Percentiles rank a stretch among this genome's conserved stretches.
These are phyloP conservation scores for Neodidymelliopsis sp. DNA, from an alignment of 2,329 filamentous ascomycete genomes.

Conservation along the genomic window DNA sequence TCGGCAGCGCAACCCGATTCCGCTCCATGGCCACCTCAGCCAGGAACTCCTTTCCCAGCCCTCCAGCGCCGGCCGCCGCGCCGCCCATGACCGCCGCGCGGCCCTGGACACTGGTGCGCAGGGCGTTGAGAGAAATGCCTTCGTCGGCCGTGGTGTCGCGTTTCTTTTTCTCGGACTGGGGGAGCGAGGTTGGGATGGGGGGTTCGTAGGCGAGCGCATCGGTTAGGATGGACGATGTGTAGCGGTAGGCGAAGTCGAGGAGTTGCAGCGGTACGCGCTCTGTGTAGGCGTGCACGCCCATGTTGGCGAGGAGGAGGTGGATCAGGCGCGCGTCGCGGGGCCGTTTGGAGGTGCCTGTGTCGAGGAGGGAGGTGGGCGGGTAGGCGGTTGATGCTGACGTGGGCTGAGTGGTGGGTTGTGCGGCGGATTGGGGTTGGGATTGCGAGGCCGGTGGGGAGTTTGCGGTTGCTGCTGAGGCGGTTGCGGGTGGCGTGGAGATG, in stretches of 20 bases:
- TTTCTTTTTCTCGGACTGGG: slow-evolving; percentile 31
- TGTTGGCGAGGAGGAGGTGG: slow-evolving; percentile 79
- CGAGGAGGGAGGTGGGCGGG: slow-evolving; percentile 44
- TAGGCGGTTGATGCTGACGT: slow-evolving; percentile 34
- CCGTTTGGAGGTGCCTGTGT: slow-evolving; percentile 53
- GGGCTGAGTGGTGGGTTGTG: slow-evolving; percentile 21
- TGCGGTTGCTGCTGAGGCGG: slow-evolving; percentile 38
- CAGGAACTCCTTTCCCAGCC: slow-evolving; percentile 76
- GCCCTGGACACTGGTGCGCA: slow-evolving; percentile 75
- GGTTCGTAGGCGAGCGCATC: slow-evolving; percentile 60
- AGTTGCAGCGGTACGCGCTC: slow-evolving; percentile 82
- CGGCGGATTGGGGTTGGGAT: slow-evolving; percentile 28
- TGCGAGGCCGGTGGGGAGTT: slow-evolving; percentile 43
- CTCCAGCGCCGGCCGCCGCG: slow-evolving; percentile 43
- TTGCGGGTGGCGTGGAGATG: slow-evolving; percentile 50
- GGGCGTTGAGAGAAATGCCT: slow-evolving; percentile 68
- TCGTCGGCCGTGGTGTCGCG: slow-evolving; percentile 40
- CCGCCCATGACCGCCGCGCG: slow-evolving; percentile 57
- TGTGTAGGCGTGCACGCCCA: slow-evolving; percentile 82
- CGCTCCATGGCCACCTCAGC: slow-evolving; percentile 67
- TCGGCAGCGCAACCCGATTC: slow-evolving; percentile 54
- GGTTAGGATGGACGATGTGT: slow-evolving; percentile 74
- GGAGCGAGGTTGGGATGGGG: slow-evolving; percentile 20
- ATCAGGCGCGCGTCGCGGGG: slow-evolving; percentile 82
- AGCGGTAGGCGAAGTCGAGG: slow-evolving; percentile 85